A percentile compares a stretch with the other conserved stretches of the same genome.
Evolutionary conservation across 2,329 filamentous ascomycete genomes (phyloP).

Genomic region (Biscogniauxia sp.): DNA sequence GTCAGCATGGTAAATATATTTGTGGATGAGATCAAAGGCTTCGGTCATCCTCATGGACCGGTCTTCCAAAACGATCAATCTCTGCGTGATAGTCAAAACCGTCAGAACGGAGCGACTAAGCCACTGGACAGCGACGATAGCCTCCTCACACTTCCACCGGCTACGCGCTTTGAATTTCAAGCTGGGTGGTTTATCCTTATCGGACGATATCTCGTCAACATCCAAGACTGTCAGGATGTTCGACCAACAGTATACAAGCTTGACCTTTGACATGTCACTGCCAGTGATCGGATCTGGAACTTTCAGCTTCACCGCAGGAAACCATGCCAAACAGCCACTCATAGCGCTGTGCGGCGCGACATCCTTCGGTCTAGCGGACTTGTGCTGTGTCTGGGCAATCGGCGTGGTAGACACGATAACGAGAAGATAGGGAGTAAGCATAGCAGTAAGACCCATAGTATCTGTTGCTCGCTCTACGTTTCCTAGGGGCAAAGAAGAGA

Average conservation of each 20-base stretch:
- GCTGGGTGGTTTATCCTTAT: slow-evolving; percentile 73
- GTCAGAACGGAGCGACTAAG: slow-evolving; percentile 88
- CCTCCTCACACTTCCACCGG: slow-evolving; percentile 90
- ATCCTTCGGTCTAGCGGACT: slow-evolving; percentile 86
- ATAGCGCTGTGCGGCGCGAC: slow-evolving; percentile 85
- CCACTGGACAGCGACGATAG: slow-evolving; percentile 96
- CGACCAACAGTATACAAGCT: slow-evolving; percentile 97
- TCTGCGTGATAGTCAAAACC: slow-evolving; percentile 90
- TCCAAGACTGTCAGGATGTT: slow-evolving; percentile 95
- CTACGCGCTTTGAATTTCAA: slow-evolving; percentile 80
- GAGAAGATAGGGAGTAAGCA: slow-evolving; percentile 91
- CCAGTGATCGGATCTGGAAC: slow-evolving; percentile 64
- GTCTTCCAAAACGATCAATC: slow-evolving; percentile 90
- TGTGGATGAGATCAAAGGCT: slow-evolving; percentile 86
- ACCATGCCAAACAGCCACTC: slow-evolving; percentile 95
- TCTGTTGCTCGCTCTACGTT: slow-evolving; percentile 90
- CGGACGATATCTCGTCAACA: slow-evolving; percentile 67
- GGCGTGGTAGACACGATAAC: slow-evolving; percentile 98
- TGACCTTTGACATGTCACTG: slow-evolving; percentile 72
- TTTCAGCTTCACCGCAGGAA: slow-evolving; percentile 92
- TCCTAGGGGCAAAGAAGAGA: slow-evolving; percentile 86
- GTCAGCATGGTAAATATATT: slow-evolving; percentile 89
- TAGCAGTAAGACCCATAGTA: slow-evolving; percentile 83
- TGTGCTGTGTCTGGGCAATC: slow-evolving; percentile 93
- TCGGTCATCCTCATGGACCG: slow-evolving; percentile 86